Evolutionary conservation across 495 filamentous ascomycete species (phyloP), one percentile per base, ranked within the genome.

Genomic region (Penicillium roqueforti): DNA sequence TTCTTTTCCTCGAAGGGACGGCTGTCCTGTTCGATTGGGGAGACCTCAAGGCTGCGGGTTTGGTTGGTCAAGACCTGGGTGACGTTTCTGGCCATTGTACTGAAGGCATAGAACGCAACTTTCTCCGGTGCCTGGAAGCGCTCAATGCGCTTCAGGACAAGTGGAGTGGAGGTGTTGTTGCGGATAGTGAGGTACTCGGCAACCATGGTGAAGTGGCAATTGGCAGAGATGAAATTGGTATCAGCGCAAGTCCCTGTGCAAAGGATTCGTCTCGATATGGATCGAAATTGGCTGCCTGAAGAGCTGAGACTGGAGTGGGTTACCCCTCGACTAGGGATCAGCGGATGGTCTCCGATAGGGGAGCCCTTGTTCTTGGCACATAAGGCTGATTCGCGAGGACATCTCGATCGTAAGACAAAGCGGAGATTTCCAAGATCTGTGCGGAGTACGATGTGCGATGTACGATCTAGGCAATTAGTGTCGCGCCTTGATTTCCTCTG

Each of bases 151-250:
- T 83, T 89, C 59, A 97, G 74, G 40, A 84, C 80, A 26, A 97
- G 73, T 1, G 84, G 76, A 6, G 79, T 88, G 55, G 83, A 74
- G 34, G 91, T 92, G 52, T 96, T 78, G 66, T 98, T 98, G 58
- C 92, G 92, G 67, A 98, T 84, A 5, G 83, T 91, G 40, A 97
- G 70, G 43, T 65, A 51, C 40, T 76, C 68, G 40, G 72, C 71
- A 25, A 71, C 72, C 74, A 76, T 77, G 47, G 38, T 69, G 60
- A 46, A 36, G 7, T 7, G 23, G 19, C 47, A 28, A 29, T 39
- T 43, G 20, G 37, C 20, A 26, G 37, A 34, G 20, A 16, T 13
- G 41, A 26, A 20, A 32, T n/a, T 5, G 19, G 25, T 3, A 5
- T 49, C 25, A 20, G 7, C 1, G 8, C 6, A 18, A 39, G 14